Evolutionary conservation across 2,329 filamentous ascomycete genomes (phyloP).

Genomic region (Aureobasidium sp.): DNA sequence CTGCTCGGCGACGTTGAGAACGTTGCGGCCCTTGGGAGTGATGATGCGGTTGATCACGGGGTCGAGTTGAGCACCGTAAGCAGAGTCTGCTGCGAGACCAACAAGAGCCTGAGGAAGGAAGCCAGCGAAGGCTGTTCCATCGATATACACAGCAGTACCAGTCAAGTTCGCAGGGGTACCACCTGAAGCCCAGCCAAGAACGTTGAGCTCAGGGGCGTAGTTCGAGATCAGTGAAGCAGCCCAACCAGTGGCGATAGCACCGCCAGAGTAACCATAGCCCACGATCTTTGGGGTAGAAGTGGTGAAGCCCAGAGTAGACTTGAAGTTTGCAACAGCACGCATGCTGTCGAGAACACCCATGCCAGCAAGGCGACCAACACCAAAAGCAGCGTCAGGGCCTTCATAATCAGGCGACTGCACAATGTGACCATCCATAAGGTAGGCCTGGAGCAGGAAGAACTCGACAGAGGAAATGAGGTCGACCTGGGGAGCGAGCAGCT

Average conservation of each 20-base stretch:
- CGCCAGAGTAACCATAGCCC: constrained; percentile 24
- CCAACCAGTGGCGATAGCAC: constrained; percentile 24
- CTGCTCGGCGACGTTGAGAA: constrained; percentile 19
- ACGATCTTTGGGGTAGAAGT: constrained; percentile 10
- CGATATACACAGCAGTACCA: constrained; percentile 23
- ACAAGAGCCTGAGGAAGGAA: constrained; percentile 24
- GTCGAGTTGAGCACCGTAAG: constrained; percentile 22
- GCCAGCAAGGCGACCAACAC: constrained; percentile 22
- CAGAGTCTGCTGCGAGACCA: constrained; percentile 21
- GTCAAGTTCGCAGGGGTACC: constrained; percentile 37
- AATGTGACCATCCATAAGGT: constrained; percentile 22
- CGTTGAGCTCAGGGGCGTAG: constrained; percentile 26
- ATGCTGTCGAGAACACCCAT: constrained; percentile 26
- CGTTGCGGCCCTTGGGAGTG: constrained; percentile 20
- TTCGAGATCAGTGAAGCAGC: constrained; percentile 23
- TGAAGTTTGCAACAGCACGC: constrained; percentile 21
- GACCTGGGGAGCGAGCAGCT: background rate
- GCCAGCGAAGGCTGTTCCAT: constrained; percentile 23
- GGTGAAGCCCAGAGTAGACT: constrained; percentile 2
- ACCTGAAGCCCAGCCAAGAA: constrained; percentile 27
- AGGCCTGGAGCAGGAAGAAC: constrained; percentile 15
- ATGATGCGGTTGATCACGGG: constrained; percentile 20
- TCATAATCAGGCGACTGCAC: constrained; percentile 25
- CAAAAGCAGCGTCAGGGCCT: constrained; percentile 23
- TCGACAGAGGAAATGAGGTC: background rate